Evolutionary conservation across 225 moss, liverwort and hornwort species (phyloP).

Genomic region (Marchantia paleacea): DNA sequence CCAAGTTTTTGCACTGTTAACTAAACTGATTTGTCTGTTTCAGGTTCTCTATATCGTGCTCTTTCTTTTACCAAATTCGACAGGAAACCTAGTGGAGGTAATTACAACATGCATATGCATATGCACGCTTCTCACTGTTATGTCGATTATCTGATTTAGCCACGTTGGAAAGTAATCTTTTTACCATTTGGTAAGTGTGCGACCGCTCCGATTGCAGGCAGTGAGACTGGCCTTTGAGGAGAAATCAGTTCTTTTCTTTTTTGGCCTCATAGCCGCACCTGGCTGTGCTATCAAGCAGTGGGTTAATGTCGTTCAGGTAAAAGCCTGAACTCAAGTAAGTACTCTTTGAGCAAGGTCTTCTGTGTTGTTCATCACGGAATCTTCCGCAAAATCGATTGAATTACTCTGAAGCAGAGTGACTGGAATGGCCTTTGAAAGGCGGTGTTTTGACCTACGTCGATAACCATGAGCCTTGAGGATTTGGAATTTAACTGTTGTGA

Average conservation of each 20-base stretch:
- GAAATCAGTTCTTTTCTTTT: conserved; percentile 43
- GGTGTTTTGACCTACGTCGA: neutral
- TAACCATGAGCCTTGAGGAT: neutral
- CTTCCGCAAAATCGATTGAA: neutral
- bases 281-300: conserved; percentile 87
- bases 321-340: neutral
- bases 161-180: neutral
- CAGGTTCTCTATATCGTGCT: conserved; percentile 49
- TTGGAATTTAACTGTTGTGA: too few relatives aligned
- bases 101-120: neutral
- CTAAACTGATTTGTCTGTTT: neutral
- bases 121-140: neutral
- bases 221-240: conserved; percentile 49
- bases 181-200: neutral
- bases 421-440: neutral
- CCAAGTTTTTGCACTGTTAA: neutral
- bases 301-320: conserved; percentile 85
- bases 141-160: neutral
- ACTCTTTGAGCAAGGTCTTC: neutral
- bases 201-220: conserved; percentile 16
- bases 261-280: conserved; percentile 67
- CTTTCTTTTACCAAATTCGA: conserved; percentile 36
- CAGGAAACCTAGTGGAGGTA: conserved; percentile 41
- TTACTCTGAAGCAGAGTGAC: neutral
- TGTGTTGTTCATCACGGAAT: neutral